These are phyloP conservation scores for Capsicum chinense DNA, from an alignment of 257 asterid species.

Conservation along the genomic window DNA sequence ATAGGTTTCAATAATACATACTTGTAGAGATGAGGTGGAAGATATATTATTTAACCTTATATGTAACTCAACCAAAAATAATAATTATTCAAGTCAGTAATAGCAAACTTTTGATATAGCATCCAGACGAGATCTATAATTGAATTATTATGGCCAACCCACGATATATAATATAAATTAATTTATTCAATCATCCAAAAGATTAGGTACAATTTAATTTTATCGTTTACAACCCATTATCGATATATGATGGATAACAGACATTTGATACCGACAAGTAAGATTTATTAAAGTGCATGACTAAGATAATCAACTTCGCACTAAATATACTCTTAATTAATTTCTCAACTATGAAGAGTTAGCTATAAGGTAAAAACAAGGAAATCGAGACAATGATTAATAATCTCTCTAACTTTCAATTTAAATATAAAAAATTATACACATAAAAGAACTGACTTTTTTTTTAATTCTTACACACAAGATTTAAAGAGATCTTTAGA, in stretches of 20 bases:
- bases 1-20: no score
- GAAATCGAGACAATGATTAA: not conserved
- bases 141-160: not conserved
- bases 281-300: not conserved
- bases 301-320: not conserved
- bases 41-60: no score
- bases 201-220: not conserved
- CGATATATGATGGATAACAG: no score
- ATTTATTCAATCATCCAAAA: not conserved
- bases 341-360: not conserved
- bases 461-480: no score
- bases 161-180: not conserved
- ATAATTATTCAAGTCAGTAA: no score
- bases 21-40: no score
- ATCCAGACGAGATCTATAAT: not conserved
- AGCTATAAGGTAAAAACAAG: not conserved
- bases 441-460: no score
- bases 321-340: not conserved
- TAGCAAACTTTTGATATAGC: no score
- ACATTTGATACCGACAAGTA: not conserved
- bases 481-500: no score
- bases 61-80: no score
- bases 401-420: not conserved
- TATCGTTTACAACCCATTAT: not conserved
- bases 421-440: no score